phyloP scores from a whole-genome alignment of 495 filamentous ascomycete species.

The Apodospora peruviana region DNA sequence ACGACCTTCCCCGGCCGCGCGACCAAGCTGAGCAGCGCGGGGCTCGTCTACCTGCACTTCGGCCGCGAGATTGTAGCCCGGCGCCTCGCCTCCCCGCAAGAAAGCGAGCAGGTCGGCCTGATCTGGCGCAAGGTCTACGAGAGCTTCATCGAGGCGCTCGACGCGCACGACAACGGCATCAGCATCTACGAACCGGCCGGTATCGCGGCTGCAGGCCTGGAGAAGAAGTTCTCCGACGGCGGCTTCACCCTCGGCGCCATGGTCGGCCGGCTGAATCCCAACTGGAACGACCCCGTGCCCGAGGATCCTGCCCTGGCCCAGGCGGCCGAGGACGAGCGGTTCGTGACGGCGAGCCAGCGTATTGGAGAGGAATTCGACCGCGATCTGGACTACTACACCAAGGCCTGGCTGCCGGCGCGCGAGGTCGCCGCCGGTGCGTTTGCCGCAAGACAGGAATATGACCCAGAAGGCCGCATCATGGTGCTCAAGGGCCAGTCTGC shows the following conservation, averaged over 20 bases:
- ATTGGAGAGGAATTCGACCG: constrained; percentile 81
- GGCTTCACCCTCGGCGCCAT: constrained; percentile 79
- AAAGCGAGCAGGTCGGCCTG: constrained; percentile 61
- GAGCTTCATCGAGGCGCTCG: constrained; percentile 90
- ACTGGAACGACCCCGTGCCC: constrained; percentile 52
- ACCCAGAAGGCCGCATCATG: constrained; percentile 71
- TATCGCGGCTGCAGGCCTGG: constrained; percentile 56
- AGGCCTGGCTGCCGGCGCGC: constrained; percentile 84
- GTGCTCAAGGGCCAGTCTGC: constrained; percentile 68
- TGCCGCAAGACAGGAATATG: constrained; percentile 53
- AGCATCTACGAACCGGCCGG: constrained; percentile 64
- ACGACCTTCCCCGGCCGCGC: constrained; percentile 67
- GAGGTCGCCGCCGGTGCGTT: constrained; percentile 70
- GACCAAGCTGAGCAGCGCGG: constrained; percentile 90
- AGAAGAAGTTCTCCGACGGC: constrained; percentile 74
- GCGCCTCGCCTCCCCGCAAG: constrained; percentile 44
- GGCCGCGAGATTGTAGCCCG: constrained; percentile 74
- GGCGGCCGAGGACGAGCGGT: constrained; percentile 71
- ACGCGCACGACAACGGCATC: constrained; percentile 97
- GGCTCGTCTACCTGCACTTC: constrained; percentile 93
- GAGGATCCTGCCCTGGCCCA: constrained; percentile 55
- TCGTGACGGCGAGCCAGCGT: constrained; percentile 66
- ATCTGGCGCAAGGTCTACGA: constrained; percentile 87
- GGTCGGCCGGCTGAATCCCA: constrained; percentile 75
- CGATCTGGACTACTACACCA: constrained; percentile 65